phyloP scores from a whole-genome alignment of 441 rosid genomes.

The Arabidopsis lyrata region DNA sequence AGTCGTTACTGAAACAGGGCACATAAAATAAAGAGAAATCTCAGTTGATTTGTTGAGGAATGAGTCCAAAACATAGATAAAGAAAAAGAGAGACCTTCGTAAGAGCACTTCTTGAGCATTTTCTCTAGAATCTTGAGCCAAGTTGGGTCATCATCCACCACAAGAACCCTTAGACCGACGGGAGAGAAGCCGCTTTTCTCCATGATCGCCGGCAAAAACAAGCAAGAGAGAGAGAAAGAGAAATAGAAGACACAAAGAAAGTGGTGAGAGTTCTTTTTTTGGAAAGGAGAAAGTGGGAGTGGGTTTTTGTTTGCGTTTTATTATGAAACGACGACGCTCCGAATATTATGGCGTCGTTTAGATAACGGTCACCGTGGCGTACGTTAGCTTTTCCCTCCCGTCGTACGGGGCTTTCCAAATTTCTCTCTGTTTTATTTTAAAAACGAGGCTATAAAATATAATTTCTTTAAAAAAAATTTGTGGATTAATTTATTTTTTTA shows the following conservation, averaged over 20 bases:
- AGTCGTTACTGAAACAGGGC: conserved; percentile 72
- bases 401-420: not conserved
- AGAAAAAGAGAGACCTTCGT: conserved; percentile 63
- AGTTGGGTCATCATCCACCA: conserved; percentile 92
- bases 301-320: conserved; percentile 47
- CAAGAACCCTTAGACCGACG: conserved; percentile 89
- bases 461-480: not conserved
- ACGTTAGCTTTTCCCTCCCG: conserved; percentile 36
- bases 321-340: conserved; percentile 31
- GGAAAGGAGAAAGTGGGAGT: conserved; percentile 45
- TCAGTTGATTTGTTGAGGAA: not conserved
- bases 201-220: conserved; percentile 44
- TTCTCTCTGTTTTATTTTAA: not conserved
- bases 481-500: not conserved
- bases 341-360: conserved; percentile 76
- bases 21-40: conserved; percentile 8
- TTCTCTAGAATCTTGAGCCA: conserved; percentile 95
- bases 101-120: conserved; percentile 95
- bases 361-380: conserved; percentile 53
- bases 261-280: conserved; percentile 40
- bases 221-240: conserved; percentile 30
- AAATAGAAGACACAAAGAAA: not conserved
- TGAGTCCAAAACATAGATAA: not conserved
- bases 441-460: not conserved
- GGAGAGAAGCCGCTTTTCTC: conserved; percentile 87